phyloP scores from a whole-genome alignment of 352 stramenopile species.

The Saprolegnia parasitica region DNA sequence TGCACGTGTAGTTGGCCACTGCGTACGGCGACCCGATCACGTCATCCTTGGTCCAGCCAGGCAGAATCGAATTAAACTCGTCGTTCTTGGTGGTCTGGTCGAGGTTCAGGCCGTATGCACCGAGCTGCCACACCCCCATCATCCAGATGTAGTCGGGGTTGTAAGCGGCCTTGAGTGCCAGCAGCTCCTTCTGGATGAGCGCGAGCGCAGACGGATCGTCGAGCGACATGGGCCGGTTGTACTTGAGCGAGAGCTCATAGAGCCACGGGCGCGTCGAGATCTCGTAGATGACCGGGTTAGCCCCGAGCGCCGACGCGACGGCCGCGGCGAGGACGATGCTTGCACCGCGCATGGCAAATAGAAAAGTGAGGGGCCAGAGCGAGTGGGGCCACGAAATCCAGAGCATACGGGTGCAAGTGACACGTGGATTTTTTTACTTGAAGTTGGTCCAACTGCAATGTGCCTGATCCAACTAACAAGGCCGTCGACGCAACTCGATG shows the following conservation, averaged over 20 bases:
- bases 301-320: not conserved
- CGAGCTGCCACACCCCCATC: constrained; percentile 11
- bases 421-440: too few relatives aligned
- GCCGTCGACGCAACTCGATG: too few relatives aligned
- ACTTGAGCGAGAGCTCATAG: constrained; percentile 3
- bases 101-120: constrained; percentile 7
- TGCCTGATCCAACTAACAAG: too few relatives aligned
- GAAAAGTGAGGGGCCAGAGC: too few relatives aligned
- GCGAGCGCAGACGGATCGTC: not conserved
- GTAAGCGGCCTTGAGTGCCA: not conserved
- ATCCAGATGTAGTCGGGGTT: constrained; percentile 8
- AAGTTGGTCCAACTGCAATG: too few relatives aligned
- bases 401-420: too few relatives aligned
- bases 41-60: constrained; percentile 1
- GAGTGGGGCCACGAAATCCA: too few relatives aligned
- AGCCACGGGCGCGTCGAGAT: constrained; percentile 10
- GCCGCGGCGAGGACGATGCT: too few relatives aligned
- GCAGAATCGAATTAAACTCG: constrained; percentile 2
- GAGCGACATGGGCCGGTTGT: constrained; percentile 7
- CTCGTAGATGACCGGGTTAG: constrained; percentile 15
- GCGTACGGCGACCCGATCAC: constrained; percentile 8
- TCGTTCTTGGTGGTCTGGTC: not conserved
- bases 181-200: constrained; percentile 7
- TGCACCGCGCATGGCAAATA: too few relatives aligned
- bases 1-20: constrained; percentile 10